These are phyloP conservation scores for Scheffersomyces insectosa DNA, from an alignment of 1,139 yeast genomes.

Conservation along the genomic window DNA sequence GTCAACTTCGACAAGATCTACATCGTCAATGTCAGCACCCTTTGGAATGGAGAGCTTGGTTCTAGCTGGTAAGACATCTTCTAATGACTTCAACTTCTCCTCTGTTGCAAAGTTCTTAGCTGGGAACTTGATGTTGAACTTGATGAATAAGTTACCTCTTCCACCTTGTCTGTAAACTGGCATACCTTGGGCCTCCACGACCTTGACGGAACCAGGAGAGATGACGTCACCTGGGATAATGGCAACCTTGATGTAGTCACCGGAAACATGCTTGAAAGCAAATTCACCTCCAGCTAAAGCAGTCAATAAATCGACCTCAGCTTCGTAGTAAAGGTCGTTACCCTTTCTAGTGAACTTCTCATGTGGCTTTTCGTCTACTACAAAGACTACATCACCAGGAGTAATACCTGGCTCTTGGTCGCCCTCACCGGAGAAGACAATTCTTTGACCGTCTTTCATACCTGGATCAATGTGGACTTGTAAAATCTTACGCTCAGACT, in stretches of 20 bases:
- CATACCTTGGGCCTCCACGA: slow-evolving; percentile 95
- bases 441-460: slow-evolving; percentile 92
- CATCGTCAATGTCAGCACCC: slow-evolving; percentile 77
- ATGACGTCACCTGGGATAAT: slow-evolving; percentile 93
- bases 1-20: slow-evolving; percentile 66
- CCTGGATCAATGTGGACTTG: slow-evolving; percentile 97
- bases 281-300: slow-evolving; percentile 96
- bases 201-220: slow-evolving; percentile 78
- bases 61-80: slow-evolving; percentile 68
- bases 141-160: slow-evolving; percentile 69
- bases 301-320: slow-evolving; percentile 86
- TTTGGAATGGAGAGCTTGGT: slow-evolving; percentile 54
- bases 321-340: slow-evolving; percentile 81
- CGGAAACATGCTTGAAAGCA: slow-evolving; percentile 81
- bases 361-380: slow-evolving; percentile 87
- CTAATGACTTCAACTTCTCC: slow-evolving; percentile 66
- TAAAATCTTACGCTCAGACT: slow-evolving; percentile 84
- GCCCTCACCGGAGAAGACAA: slow-evolving; percentile 93
- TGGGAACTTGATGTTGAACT: slow-evolving; percentile 76
- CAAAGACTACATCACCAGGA: slow-evolving; percentile 95
- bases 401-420: slow-evolving; percentile 95
- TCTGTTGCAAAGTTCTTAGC: slow-evolving; percentile 60
- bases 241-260: slow-evolving; percentile 81
- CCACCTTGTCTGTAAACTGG: slow-evolving; percentile 79
- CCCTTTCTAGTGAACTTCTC: slow-evolving; percentile 82